A percentile compares a stretch with the other conserved stretches of the same genome.
Evolutionary conservation across 2,329 filamentous ascomycete species (phyloP).

Genomic region (Diaporthe humulicola): DNA sequence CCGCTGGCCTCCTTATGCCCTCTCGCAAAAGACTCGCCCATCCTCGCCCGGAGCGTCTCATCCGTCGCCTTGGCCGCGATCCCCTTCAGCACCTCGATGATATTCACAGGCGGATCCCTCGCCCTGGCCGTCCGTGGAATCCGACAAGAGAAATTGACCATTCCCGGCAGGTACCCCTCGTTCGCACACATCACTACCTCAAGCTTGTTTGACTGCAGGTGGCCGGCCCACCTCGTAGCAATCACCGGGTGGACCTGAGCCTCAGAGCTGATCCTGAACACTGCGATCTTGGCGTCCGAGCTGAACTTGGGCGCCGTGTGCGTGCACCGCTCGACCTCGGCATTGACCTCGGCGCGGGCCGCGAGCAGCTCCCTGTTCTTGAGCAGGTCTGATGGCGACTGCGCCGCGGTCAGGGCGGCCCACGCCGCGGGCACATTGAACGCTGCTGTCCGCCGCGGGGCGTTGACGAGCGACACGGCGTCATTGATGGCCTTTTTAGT

Average conservation of each 20-base stretch:
- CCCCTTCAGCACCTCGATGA: constrained; percentile 69
- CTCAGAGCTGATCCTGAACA: constrained; percentile 70
- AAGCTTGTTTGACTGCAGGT: constrained; percentile 69
- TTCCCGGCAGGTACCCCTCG: constrained; percentile 71
- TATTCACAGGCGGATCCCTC: constrained; percentile 70
- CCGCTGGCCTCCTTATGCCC: constrained; percentile 78
- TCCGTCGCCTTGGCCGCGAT: constrained; percentile 61
- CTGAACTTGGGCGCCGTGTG: constrained; percentile 75
- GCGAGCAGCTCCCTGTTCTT: constrained; percentile 61
- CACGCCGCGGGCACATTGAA: constrained; percentile 74
- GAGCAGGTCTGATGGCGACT: constrained; percentile 64
- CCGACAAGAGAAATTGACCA: constrained; percentile 77
- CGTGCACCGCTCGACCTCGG: constrained; percentile 72
- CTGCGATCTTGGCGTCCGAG: constrained; percentile 71
- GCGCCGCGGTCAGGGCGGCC: constrained; percentile 66
- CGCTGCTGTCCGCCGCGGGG: constrained; percentile 71
- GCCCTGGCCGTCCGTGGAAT: constrained; percentile 68
- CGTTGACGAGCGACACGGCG: constrained; percentile 74
- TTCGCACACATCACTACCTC: constrained; percentile 77
- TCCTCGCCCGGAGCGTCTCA: constrained; percentile 56
- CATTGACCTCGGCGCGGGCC: constrained; percentile 70
- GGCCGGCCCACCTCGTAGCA: constrained; percentile 75
- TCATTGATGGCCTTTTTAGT: constrained; percentile 74
- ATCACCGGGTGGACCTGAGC: constrained; percentile 77
- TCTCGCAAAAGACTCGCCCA: constrained; percentile 74